Base-by-base conservation (phyloP, 1,284 basidiomycete genomes). In the Leccinum angustisporum region DNA sequence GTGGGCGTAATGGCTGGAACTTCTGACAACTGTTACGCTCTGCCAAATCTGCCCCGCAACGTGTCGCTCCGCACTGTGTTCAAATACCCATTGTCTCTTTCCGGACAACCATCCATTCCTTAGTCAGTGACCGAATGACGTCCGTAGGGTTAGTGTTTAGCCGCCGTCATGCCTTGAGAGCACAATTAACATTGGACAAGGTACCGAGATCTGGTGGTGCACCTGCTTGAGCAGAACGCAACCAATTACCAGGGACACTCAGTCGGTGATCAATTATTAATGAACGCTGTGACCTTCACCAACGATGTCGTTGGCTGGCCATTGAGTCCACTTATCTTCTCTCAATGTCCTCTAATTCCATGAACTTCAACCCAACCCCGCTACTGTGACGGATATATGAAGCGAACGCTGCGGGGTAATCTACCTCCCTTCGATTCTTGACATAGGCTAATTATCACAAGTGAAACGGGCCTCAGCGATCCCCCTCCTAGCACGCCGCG, bases 21-120 rank as follows among this genome's bases (percentile, higher is more conserved):
- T 16, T 48, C 46, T 34, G 18, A 53, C 27, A n/a, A 27, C 8
- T 4, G 21, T 54, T 51, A 43, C 36, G 4, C 9, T 36, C 27
- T 52, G 5, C 68, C 59, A 53, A 55, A 60, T 68, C 51, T 38
- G 10, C 36, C 34, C 34, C 10, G 31, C 14, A 33, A 21, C 25
- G 30, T 14, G 21, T 13, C 21, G 8, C 13, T 6, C 25, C 18
- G 2, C 4, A 1, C 5, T 18, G 6, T n/a, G 55, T 6, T 36
- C 36, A 6, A 38, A n/a, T 16, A 27, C 13, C 13, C 4, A 5
- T 56, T 5, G n/a, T 55, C 30, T 31, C 16, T 56, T 51, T 40
- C 54, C 16, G 30, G 21, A 1, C 9, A 13, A 18, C n/a, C 11
- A 13, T 1, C 8, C 18, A 38, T 46, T 43, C 50, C 10, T 14